phyloP scores from a whole-genome alignment of 164 flowering plant genomes.

The grape (Vitis vinifera) region DNA sequence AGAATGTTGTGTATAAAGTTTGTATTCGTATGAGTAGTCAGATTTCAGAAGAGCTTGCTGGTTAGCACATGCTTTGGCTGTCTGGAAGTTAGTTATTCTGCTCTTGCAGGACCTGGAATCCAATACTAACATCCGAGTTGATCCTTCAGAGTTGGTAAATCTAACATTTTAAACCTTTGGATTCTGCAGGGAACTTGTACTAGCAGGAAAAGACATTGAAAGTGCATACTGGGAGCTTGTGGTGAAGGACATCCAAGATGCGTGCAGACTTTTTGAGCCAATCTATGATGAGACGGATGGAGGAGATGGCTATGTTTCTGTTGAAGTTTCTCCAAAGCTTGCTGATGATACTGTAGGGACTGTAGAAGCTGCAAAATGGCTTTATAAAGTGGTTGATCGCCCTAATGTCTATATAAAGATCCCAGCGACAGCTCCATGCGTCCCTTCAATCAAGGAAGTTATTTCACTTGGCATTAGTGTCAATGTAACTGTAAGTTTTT shows the following conservation, averaged over 20 bases:
- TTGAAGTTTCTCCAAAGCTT: constrained; percentile 94
- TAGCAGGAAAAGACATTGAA: constrained; percentile 82
- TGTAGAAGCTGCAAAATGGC: constrained; percentile 97
- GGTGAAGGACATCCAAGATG: constrained; percentile 98
- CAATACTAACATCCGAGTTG: background rate
- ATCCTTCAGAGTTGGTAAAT: background rate
- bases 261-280: constrained; percentile 90
- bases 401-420: constrained; percentile 93
- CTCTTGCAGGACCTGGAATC: too few species aligned
- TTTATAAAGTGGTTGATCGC: constrained; percentile 77
- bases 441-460: constrained; percentile 87
- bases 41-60: too few species aligned
- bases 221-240: constrained; percentile 97
- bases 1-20: too few species aligned
- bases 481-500: constrained; percentile 89
- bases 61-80: too few species aligned
- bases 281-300: constrained; percentile 91
- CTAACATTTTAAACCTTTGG: constrained; percentile 4
- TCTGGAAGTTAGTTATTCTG: too few species aligned
- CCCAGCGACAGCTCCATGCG: constrained; percentile 89
- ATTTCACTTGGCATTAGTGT: constrained; percentile 90
- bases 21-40: too few species aligned
- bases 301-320: constrained; percentile 97
- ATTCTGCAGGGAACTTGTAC: constrained; percentile 74
- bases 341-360: constrained; percentile 89